A percentile compares a stretch with the other conserved stretches of the same genome.
These are phyloP conservation scores for Ustilago lituana DNA, from an alignment of 1,284 basidiomycete genomes.

Conservation along the genomic window DNA sequence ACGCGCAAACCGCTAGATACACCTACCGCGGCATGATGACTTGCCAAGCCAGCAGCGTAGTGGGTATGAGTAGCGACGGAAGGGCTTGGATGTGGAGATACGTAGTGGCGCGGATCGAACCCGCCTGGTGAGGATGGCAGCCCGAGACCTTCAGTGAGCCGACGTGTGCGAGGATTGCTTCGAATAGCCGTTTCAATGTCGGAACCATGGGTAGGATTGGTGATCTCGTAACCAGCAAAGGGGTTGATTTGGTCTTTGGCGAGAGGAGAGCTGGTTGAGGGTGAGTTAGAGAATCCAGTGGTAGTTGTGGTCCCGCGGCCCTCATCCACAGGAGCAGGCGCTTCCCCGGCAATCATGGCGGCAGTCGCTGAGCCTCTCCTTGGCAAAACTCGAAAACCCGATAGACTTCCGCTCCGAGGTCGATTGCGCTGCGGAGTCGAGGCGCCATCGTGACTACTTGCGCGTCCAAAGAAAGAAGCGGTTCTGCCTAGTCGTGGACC, in stretches of 20 bases:
- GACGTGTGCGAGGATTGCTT: conserved; percentile 30
- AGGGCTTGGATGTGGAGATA: conserved; percentile 48
- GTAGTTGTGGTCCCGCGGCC: conserved; percentile 4
- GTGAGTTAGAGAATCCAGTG: conserved; percentile 3
- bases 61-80: conserved; percentile 51
- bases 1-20: conserved; percentile 40
- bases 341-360: conserved; percentile 12
- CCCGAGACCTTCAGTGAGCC: conserved; percentile 33
- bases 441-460: conserved; percentile 49
- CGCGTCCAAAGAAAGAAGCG: conserved; percentile 39
- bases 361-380: conserved; percentile 34
- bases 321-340: conserved; percentile 20
- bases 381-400: conserved; percentile 30
- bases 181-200: conserved; percentile 37
- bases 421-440: conserved; percentile 27
- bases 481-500: conserved; percentile 20
- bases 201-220: conserved; percentile 15
- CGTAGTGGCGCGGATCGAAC: conserved; percentile 49
- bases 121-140: conserved; percentile 25
- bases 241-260: conserved; percentile 1
- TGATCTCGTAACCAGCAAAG: conserved; percentile 34
- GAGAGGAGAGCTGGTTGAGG: conserved; percentile 1
- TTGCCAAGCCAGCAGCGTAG: conserved; percentile 45
- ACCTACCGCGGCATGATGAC: conserved; percentile 32
- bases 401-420: conserved; percentile 42